A percentile compares a stretch with the other conserved stretches of the same genome.
Evolutionary conservation across 2,329 filamentous ascomycete genomes (phyloP).

Genomic region (Penicillium sp.): DNA sequence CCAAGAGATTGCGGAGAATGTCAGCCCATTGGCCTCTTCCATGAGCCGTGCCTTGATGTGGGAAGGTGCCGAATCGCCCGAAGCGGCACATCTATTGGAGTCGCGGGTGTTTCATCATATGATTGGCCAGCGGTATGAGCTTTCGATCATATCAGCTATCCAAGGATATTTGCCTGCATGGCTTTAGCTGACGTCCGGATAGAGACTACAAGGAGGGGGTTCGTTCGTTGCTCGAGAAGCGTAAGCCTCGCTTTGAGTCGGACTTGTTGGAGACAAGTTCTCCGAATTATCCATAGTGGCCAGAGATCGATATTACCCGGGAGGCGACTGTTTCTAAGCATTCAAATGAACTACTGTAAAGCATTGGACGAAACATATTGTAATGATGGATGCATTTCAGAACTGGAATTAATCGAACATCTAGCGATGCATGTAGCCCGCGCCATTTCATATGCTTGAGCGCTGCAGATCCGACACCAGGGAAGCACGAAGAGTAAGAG

Average conservation of each 20-base stretch:
- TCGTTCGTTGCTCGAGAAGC: slow-evolving; percentile 18
- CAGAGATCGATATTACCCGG: slow-evolving; percentile 5
- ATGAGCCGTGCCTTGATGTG: slow-evolving; percentile 68
- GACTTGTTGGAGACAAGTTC: slow-evolving; percentile 7
- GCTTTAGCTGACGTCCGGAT: background rate
- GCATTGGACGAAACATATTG: background rate
- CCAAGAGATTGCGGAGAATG: slow-evolving; percentile 60
- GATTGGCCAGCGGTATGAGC: slow-evolving; percentile 10
- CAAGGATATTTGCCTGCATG: background rate
- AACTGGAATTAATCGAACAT: slow-evolving; percentile 4
- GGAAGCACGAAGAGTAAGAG: slow-evolving; percentile 11
- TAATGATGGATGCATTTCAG: background rate
- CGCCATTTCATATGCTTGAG: slow-evolving; percentile 7
- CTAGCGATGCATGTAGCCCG: slow-evolving; percentile 3
- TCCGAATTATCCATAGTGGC: slow-evolving; percentile 17
- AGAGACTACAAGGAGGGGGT: slow-evolving; percentile 18
- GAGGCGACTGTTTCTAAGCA: slow-evolving; percentile 2
- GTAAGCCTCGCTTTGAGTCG: slow-evolving; percentile 10
- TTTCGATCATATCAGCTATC: background rate
- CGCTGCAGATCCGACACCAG: slow-evolving; percentile 13
- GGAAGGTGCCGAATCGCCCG: slow-evolving; percentile 47
- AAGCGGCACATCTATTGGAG: slow-evolving; percentile 67
- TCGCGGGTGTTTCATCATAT: slow-evolving; percentile 19
- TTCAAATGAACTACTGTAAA: background rate
- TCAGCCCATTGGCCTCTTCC: slow-evolving; percentile 58